Evolutionary conservation across 371 early-diverging fungal species (phyloP).

Genomic region (Batkoa obscura): DNA sequence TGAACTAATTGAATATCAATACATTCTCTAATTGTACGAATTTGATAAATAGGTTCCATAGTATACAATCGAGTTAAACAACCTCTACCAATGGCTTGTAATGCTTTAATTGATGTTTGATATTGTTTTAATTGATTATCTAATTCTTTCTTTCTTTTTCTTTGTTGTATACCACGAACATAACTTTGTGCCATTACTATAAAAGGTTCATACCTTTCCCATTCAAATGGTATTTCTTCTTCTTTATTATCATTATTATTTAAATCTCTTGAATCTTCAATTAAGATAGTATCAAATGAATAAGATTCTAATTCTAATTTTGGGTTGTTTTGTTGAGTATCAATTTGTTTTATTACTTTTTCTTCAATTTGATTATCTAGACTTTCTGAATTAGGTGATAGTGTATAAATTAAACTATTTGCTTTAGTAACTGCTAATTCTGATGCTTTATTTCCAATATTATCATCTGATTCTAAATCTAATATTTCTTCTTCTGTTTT

Average conservation of each 20-base stretch:
- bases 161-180: conserved; percentile 4
- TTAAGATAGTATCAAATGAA: too few species aligned
- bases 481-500: too few species aligned
- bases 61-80: conserved; percentile 7
- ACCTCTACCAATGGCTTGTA: conserved; percentile 36
- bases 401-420: too few species aligned
- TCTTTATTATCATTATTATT: not conserved
- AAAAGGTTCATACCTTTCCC: conserved; percentile 4
- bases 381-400: too few species aligned
- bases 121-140: conserved; percentile 10
- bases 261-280: too few species aligned
- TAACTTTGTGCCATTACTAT: conserved; percentile 3
- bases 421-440: too few species aligned
- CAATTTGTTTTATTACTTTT: too few species aligned
- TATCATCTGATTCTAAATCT: too few species aligned
- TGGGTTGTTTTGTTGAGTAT: too few species aligned
- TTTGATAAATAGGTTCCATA: not conserved
- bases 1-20: not conserved
- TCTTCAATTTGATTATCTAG: too few species aligned
- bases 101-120: conserved; percentile 15
- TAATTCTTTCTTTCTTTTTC: not conserved
- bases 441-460: too few species aligned
- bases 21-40: not conserved
- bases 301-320: too few species aligned
- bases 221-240: not conserved